Evolutionary conservation across 1,284 basidiomycete genomes (phyloP).

Genomic region (Bjerkandera adusta): DNA sequence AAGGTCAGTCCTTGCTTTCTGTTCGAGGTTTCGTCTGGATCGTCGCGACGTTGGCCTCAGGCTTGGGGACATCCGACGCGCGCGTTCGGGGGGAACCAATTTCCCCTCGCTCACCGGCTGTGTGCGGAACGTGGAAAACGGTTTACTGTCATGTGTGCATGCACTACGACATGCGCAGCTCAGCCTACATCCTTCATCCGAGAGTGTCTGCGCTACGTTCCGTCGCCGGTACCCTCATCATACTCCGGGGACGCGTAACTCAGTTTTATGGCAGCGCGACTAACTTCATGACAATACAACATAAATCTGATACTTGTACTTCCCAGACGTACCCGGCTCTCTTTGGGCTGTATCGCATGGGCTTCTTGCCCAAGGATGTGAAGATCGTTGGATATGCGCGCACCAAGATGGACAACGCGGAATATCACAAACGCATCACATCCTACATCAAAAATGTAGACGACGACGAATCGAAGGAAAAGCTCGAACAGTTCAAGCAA

Average conservation of each 20-base stretch:
- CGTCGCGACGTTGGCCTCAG: constrained; percentile 16
- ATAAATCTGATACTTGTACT: background rate
- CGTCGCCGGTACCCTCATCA: background rate
- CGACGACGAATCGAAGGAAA: constrained; percentile 54
- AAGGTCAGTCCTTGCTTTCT: constrained; percentile 57
- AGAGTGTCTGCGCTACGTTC: no score
- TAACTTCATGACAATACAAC: no score
- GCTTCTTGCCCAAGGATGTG: constrained; percentile 78
- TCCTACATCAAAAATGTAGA: constrained; percentile 82
- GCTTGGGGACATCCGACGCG: constrained; percentile 9
- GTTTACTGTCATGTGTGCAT: no score
- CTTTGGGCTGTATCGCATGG: constrained; percentile 82
- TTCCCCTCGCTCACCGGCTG: no score
- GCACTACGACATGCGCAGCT: no score
- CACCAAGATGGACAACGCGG: constrained; percentile 88
- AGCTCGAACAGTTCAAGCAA: constrained; percentile 81
- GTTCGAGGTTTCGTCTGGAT: constrained; percentile 3
- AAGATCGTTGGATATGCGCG: constrained; percentile 94
- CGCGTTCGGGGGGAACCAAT: no score
- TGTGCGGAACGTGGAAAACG: no score
- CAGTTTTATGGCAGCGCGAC: no score
- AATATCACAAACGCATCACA: constrained; percentile 82
- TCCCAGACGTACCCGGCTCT: constrained; percentile 89
- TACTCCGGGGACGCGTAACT: background rate
- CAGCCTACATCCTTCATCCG: no score